phyloP scores from a whole-genome alignment of 176 grass and related monocot genomes.

The Tillandsia leiboldiana region DNA sequence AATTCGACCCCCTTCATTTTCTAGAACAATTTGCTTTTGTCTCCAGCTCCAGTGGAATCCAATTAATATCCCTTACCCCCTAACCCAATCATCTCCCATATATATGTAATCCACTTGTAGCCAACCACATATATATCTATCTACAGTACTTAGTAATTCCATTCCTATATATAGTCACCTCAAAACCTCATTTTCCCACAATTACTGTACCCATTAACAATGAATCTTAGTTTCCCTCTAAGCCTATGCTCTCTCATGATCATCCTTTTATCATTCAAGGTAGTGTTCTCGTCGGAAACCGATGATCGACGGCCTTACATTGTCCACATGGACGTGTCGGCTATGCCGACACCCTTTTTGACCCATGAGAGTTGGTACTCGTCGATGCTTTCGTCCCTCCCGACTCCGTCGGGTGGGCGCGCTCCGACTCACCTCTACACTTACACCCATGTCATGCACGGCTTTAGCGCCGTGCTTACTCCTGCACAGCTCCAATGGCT shows the following conservation, averaged over 20 bases:
- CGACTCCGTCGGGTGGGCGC: not conserved
- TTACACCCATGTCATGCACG: constrained; percentile 53
- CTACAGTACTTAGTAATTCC: not conserved
- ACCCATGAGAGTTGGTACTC: constrained; percentile 60
- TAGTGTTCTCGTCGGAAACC: not conserved
- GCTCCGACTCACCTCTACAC: constrained; percentile 62
- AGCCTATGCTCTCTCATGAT: constrained; percentile 3
- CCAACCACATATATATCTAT: not conserved
- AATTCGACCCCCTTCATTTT: not conserved
- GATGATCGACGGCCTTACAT: constrained; percentile 36
- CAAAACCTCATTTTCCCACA: not conserved
- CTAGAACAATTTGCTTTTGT: not conserved
- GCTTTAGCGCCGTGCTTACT: constrained; percentile 58
- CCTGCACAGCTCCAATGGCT: constrained; percentile 30
- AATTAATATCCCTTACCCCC: not conserved
- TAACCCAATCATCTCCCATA: not conserved
- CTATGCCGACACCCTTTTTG: constrained; percentile 56
- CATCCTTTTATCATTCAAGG: not conserved
- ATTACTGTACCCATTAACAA: not conserved
- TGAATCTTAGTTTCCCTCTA: constrained; percentile 2
- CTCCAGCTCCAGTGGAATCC: not conserved
- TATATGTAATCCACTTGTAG: not conserved
- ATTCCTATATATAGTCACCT: not conserved
- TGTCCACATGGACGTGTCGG: constrained; percentile 53
- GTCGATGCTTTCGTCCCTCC: constrained; percentile 46